phyloP scores from a whole-genome alignment of 495 filamentous ascomycete genomes.

The Chlorociboria aeruginascens region DNA sequence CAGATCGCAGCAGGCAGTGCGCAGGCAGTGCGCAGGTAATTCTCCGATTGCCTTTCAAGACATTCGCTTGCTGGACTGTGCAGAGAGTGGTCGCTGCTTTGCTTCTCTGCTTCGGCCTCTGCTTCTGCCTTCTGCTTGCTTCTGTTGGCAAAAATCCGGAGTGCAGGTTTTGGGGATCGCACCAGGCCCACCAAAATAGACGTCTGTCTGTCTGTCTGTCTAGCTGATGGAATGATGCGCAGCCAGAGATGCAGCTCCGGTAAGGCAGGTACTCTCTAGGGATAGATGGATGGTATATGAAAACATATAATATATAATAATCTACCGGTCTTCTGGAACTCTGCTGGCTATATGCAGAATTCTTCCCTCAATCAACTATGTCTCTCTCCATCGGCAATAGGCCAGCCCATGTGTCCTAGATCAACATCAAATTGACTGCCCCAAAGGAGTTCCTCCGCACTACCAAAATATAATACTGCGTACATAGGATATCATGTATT shows the following conservation, averaged over 20 bases:
- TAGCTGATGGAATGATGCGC: slow-evolving; percentile 1
- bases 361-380: too few relatives aligned
- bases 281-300: not conserved
- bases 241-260: slow-evolving; percentile 5
- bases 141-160: slow-evolving; percentile 16
- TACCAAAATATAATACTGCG: too few relatives aligned
- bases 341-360: not conserved
- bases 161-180: slow-evolving; percentile 10
- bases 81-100: not conserved
- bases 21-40: slow-evolving; percentile 7
- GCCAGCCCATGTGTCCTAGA: too few relatives aligned
- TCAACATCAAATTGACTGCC: too few relatives aligned
- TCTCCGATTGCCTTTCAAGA: slow-evolving; percentile 10
- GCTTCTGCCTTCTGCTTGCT: slow-evolving; percentile 5
- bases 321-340: not conserved
- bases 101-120: not conserved
- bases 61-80: slow-evolving; percentile 4
- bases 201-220: too few relatives aligned
- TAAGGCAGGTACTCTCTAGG: slow-evolving; percentile 4
- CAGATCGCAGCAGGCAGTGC: not conserved
- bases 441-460: too few relatives aligned
- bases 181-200: not conserved
- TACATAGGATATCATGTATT: too few relatives aligned
- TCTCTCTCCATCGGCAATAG: too few relatives aligned
- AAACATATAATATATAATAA: too few relatives aligned